Evolutionary conservation across 2,329 filamentous ascomycete genomes (phyloP), one percentile per base, ranked within the genome.

Genomic region (Sarocladium brachiariae): DNA sequence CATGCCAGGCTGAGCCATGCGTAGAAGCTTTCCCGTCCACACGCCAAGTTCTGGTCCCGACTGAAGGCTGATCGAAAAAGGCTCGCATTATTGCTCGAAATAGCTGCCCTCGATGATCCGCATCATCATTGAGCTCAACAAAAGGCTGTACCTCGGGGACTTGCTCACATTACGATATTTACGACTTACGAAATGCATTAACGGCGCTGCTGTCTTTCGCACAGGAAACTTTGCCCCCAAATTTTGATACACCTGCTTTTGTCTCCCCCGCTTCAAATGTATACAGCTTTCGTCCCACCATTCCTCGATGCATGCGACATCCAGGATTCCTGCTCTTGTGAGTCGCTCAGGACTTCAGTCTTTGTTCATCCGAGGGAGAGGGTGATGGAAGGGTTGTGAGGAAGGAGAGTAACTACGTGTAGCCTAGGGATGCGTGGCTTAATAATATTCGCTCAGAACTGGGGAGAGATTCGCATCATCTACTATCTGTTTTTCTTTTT

Each of bases 381-480:
- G n/a, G n/a, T n/a, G n/a, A n/a, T n/a, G n/a, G n/a, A n/a, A n/a
- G n/a, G n/a, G n/a, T n/a, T n/a, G n/a, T n/a, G n/a, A n/a, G n/a
- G 18, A 48, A 9, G 23, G 31, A 37, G 8, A 21, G 10, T 21
- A 14, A 33, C 19, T 46, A 14, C 16, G 30, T 23, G 46, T n/a
- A 19, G 25, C 24, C 6, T 16, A 25, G 16, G 34, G 5, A 7
- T 52, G 51, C 50, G 33, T 31, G 47, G 47, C 33, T 45, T 48
- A 50, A 50, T 48, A 50, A 50, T 46, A 50, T 25, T 52, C 30
- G 47, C 47, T 47, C 23, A 33, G 13, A 25, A 3, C 39, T 27
- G 25, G 31, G 11, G 6, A 27, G 39, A 16, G 39, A 23, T 13
- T 43, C 21, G 21, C 38, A 50, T 50, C 33, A 39, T 52, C 27